Evolutionary conservation across 176 grass and related monocot genomes (phyloP), one percentile per base, ranked within the genome.

Genomic region (Tuctoria greenei): DNA sequence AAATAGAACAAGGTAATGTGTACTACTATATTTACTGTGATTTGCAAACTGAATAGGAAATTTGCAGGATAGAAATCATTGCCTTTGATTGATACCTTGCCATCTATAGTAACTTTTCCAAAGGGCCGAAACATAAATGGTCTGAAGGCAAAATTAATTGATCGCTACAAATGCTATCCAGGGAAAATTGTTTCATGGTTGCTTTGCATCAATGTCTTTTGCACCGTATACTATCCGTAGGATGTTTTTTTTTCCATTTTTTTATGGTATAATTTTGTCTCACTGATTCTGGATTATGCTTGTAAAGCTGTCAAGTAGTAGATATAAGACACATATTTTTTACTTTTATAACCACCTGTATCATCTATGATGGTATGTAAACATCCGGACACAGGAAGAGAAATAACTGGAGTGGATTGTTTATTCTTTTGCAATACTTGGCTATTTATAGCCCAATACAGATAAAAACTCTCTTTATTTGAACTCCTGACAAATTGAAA

Each of bases 1-100:
- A 61, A 60, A 13, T 46, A 25, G 35, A 42, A 21, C 58, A 31
- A 24, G 42, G n/a, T 64, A 35, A n/a, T 61, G 46, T 52, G 15
- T 63, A 37, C 36, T 80, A 41, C 28, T 20, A 26, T 27, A n/a
- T 23, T 21, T 34, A 31, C 41, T 38, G 7, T 7, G 17, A 45
- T 15, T 59, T 77, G 18, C 66, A 64, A 64, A 64, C 26, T 77
- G 39, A 75, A 54, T 67, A 66, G 46, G 71, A 64, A 9, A 55
- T 50, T 50, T 64, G 56, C 15, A 46, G 47, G 64, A 50, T 78
- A 40, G 4, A 61, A 42, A 66, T 79, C 21, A 34, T 8, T 59
- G 23, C 41, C 41, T 13, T 64, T 71, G 82, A 24, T 77, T 83
- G 42, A 60, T 16, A 13, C 67, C 72, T 52, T 63, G 41, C 17